Percentiles rank a stretch among this genome's conserved stretches.
phyloP scores from a whole-genome alignment of 2,329 filamentous ascomycete species.

The Chrysosphaeria jannelii region DNA sequence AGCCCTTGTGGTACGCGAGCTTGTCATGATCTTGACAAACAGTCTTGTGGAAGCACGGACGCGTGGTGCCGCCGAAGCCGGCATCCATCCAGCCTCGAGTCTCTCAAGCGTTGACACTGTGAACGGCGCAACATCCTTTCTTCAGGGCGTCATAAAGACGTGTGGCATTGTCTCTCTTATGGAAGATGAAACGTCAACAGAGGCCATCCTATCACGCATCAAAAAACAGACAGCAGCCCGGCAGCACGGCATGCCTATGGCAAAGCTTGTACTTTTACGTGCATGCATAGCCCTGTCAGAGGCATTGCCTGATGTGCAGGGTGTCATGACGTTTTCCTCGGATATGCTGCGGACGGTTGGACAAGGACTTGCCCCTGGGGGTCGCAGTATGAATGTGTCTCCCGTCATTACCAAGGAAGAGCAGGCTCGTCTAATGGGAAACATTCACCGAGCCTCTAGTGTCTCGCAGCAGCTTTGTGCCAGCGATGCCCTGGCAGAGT shows the following conservation, averaged over 20 bases:
- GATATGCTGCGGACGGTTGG: slow-evolving; percentile 60
- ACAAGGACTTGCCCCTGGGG: slow-evolving; percentile 44
- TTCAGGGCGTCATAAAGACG: slow-evolving; percentile 27
- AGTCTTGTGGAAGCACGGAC: slow-evolving; percentile 77
- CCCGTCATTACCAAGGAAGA: slow-evolving; percentile 52
- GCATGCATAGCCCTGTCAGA: slow-evolving; percentile 88
- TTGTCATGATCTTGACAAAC: slow-evolving; percentile 55
- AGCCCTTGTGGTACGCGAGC: slow-evolving; percentile 61
- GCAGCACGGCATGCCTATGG: slow-evolving; percentile 44
- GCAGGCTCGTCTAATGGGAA: slow-evolving; percentile 55
- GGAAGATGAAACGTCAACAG: slow-evolving; percentile 16
- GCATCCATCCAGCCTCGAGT: slow-evolving; percentile 77
- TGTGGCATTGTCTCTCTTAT: slow-evolving; percentile 39
- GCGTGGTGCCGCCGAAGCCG: slow-evolving; percentile 78
- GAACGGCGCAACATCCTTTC: slow-evolving; percentile 30
- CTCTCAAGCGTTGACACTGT: slow-evolving; percentile 37
- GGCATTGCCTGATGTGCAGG: slow-evolving; percentile 69
- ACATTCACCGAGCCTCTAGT: slow-evolving; percentile 55
- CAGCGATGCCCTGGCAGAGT: slow-evolving; percentile 42
- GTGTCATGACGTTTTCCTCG: slow-evolving; percentile 66
- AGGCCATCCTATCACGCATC: slow-evolving; percentile 23
- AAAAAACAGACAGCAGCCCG: slow-evolving; percentile 23
- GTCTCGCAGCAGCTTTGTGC: slow-evolving; percentile 51
- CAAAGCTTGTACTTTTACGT: slow-evolving; percentile 67
- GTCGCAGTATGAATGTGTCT: slow-evolving; percentile 34